Conservation (phyloP, 1,284 basidiomycete species). For the Cutaneotrichosporon sp. region DNA sequence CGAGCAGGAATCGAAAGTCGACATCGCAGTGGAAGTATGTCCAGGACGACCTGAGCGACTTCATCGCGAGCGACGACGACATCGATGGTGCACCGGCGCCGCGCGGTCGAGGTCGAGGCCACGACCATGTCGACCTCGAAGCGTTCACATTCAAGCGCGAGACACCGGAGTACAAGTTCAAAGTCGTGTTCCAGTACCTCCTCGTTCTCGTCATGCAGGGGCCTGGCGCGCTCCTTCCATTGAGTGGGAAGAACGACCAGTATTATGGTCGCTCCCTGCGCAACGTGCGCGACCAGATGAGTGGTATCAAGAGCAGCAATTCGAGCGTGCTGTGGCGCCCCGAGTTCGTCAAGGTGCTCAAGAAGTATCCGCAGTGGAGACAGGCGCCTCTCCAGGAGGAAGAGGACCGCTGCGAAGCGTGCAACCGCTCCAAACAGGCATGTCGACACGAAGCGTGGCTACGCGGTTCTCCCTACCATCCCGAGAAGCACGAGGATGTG, state of each 20-base stretch:
- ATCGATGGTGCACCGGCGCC: slow-evolving; percentile 58
- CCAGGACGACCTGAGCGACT: slow-evolving; percentile 46
- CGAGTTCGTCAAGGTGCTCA: slow-evolving; percentile 64
- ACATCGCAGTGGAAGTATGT: too few relatives aligned
- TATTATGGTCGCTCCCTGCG: slow-evolving; percentile 32
- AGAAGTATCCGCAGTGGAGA: slow-evolving; percentile 60
- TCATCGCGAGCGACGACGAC: slow-evolving; percentile 71
- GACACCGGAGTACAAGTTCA: slow-evolving; percentile 51
- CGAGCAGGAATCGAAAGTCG: too few relatives aligned
- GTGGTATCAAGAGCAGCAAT: slow-evolving; percentile 2
- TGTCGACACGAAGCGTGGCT: slow-evolving; percentile 7
- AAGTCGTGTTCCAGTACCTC: slow-evolving; percentile 76
- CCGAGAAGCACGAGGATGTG: slow-evolving; percentile 7
- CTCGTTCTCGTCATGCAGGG: slow-evolving; percentile 69
- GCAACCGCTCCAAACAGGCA: slow-evolving; percentile 16
- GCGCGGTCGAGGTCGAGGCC: too few relatives aligned
- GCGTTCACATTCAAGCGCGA: slow-evolving; percentile 76
- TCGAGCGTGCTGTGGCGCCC: slow-evolving; percentile 63
- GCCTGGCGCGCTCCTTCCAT: slow-evolving; percentile 25
- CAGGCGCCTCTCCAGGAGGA: slow-evolving; percentile 3
- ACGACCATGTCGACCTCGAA: slow-evolving; percentile 28
- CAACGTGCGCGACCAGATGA: slow-evolving; percentile 4
- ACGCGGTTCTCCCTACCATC: slow-evolving; percentile 8
- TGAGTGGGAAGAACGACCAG: slow-evolving; percentile 26
- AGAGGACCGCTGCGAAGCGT: slow-evolving; percentile 14